These are phyloP conservation scores for Colletotrichum godetiae DNA, from an alignment of 2,329 filamentous ascomycete genomes.

Conservation along the genomic window DNA sequence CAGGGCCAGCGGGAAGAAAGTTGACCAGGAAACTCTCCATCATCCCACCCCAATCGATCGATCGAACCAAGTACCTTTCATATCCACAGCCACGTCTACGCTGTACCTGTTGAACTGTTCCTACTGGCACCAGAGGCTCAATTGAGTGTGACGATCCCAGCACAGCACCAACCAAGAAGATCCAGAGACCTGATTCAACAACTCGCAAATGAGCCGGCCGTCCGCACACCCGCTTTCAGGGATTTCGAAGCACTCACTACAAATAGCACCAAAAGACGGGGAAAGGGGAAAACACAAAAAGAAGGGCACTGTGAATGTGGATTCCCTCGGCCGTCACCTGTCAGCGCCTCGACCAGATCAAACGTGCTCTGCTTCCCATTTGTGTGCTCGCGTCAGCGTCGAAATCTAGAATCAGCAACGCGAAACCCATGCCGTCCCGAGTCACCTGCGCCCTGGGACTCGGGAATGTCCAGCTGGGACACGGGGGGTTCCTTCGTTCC, in stretches of 20 bases:
- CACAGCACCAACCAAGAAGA: neutral
- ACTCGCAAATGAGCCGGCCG: neutral
- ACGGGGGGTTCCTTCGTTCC: constrained; percentile 8
- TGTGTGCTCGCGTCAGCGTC: constrained; percentile 33
- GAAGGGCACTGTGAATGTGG: constrained; percentile 20
- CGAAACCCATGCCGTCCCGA: constrained; percentile 34
- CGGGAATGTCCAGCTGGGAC: constrained; percentile 1
- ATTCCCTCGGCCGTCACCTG: constrained; percentile 31
- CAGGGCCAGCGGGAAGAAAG: neutral
- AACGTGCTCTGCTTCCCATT: constrained; percentile 33
- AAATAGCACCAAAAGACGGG: constrained; percentile 32
- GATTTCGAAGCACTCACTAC: constrained; percentile 11
- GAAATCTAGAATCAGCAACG: constrained; percentile 36
- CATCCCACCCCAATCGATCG: constrained; percentile 29
- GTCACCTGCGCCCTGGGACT: constrained; percentile 29
- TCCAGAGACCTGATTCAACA: neutral
- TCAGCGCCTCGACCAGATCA: constrained; percentile 23
- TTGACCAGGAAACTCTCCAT: constrained; percentile 5
- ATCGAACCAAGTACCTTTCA: constrained; percentile 7
- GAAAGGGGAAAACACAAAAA: constrained; percentile 3
- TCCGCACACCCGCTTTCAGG: constrained; percentile 20
- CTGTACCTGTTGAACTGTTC: neutral
- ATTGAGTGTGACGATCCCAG: neutral
- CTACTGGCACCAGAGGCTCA: constrained; percentile 12
- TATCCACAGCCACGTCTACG: neutral